These are phyloP conservation scores for Brasenia schreberi DNA, from an alignment of 164 flowering plant genomes.

Conservation along the genomic window DNA sequence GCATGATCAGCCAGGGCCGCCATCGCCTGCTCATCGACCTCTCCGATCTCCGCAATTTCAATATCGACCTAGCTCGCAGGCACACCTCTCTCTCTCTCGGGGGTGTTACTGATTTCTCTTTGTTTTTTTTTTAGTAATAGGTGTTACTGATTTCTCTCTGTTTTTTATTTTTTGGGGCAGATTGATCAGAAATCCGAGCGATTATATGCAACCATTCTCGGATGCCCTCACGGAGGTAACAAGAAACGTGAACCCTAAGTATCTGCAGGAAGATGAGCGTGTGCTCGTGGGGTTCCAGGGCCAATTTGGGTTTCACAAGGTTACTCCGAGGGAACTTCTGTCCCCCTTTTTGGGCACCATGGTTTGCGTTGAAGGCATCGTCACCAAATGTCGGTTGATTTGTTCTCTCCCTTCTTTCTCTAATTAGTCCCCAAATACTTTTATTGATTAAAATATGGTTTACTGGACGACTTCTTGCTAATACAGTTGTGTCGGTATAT, in stretches of 20 bases:
- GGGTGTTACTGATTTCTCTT: no score
- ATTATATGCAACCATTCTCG: slow-evolving; percentile 71
- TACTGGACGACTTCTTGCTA: background rate
- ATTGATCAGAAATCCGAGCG: slow-evolving; percentile 59
- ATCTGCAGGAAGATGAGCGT: slow-evolving; percentile 77
- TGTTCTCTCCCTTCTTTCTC: background rate
- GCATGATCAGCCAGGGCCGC: slow-evolving; percentile 53
- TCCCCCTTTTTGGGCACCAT: slow-evolving; percentile 86
- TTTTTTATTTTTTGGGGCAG: slow-evolving; percentile 16
- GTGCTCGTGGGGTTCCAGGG: slow-evolving; percentile 85
- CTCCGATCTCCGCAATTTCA: slow-evolving; percentile 57
- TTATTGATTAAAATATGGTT: background rate
- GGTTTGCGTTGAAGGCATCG: slow-evolving; percentile 94
- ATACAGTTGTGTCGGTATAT: no score
- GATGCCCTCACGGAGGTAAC: slow-evolving; percentile 82
- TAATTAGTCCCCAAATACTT: background rate
- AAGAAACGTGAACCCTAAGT: slow-evolving; percentile 56
- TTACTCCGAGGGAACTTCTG: slow-evolving; percentile 86
- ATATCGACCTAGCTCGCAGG: slow-evolving; percentile 55
- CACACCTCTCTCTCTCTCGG: slow-evolving; percentile 5
- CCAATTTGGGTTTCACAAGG: slow-evolving; percentile 84
- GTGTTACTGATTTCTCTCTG: background rate
- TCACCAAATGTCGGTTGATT: slow-evolving; percentile 63
- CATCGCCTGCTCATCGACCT: slow-evolving; percentile 60
- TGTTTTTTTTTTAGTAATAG: background rate